phyloP scores from a whole-genome alignment of 139 green algal species.

The Coccomyxa sp. region DNA sequence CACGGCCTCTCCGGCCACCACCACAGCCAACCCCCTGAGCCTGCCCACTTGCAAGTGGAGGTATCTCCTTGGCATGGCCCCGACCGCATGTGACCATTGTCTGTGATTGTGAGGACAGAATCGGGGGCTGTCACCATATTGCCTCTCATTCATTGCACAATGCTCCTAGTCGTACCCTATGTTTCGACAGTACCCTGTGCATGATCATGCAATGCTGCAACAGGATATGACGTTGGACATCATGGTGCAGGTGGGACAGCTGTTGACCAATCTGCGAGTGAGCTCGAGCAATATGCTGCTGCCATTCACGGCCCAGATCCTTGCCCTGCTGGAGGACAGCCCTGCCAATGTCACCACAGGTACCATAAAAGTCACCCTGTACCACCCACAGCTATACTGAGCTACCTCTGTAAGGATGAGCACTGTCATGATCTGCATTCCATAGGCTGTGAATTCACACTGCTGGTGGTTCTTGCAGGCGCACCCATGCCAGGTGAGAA shows the following conservation, averaged over 20 bases:
- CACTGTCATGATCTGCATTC: no score
- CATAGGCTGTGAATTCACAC: no score
- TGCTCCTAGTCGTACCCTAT: not conserved
- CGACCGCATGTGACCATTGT: no score
- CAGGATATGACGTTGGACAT: not conserved
- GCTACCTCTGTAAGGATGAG: no score
- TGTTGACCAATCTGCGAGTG: constrained; percentile 38
- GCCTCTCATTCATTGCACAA: not conserved
- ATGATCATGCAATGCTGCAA: not conserved
- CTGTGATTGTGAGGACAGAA: no score
- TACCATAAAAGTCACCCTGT: no score
- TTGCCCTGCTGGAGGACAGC: not conserved
- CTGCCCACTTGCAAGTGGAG: constrained; percentile 17
- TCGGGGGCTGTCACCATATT: not conserved
- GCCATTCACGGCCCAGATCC: constrained; percentile 36
- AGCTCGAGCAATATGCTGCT: constrained; percentile 40
- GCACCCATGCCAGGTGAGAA: no score
- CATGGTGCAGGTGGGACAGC: constrained; percentile 39
- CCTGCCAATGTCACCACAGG: no score
- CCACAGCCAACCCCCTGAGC: not conserved
- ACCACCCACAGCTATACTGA: no score
- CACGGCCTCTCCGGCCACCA: not conserved
- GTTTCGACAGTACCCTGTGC: not conserved
- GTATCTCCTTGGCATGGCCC: no score
- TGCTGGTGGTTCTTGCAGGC: no score